Percentiles rank a stretch among this genome's conserved stretches.
Evolutionary conservation across 805 yeast species (phyloP).

Genomic region (Nadsonia fulvescens): DNA sequence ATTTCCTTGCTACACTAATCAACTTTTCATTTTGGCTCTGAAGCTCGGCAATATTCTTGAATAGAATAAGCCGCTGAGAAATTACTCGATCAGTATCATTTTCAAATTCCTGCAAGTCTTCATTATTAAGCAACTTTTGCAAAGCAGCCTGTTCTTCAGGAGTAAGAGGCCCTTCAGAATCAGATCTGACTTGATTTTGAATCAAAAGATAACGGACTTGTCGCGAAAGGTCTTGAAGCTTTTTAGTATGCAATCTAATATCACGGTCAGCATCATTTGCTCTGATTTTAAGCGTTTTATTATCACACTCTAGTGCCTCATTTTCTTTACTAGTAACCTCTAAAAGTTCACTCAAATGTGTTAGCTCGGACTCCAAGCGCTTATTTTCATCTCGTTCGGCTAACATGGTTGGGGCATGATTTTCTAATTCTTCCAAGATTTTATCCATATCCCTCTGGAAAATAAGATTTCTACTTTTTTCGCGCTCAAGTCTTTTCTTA

Average conservation of each 20-base stretch:
- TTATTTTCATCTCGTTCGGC: constrained; percentile 45
- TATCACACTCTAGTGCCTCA: constrained; percentile 19
- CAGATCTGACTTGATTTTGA: constrained; percentile 36
- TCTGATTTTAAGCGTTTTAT: constrained; percentile 16
- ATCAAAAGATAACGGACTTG: constrained; percentile 65
- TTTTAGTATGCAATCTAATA: constrained; percentile 30
- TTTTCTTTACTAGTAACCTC: constrained; percentile 22
- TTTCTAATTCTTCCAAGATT: constrained; percentile 59
- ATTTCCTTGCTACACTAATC: constrained; percentile 44
- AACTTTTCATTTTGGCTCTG: constrained; percentile 62
- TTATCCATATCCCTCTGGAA: constrained; percentile 54
- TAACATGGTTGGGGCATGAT: constrained; percentile 56
- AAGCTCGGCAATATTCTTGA: constrained; percentile 47
- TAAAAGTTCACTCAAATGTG: constrained; percentile 34
- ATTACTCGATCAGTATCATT: constrained; percentile 60
- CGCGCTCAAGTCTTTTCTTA: constrained; percentile 48
- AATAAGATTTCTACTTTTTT: constrained; percentile 50
- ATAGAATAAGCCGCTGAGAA: constrained; percentile 54
- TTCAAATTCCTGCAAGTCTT: constrained; percentile 19
- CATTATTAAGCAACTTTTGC: constrained; percentile 28
- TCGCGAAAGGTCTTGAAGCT: constrained; percentile 55
- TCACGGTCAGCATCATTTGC: constrained; percentile 29
- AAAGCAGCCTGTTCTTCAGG: constrained; percentile 48
- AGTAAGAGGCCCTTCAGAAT: constrained; percentile 43
- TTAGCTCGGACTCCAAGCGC: constrained; percentile 35